Base-by-base conservation (phyloP, 805 yeast genomes). In the Yamadazyma nakazawae region DNA sequence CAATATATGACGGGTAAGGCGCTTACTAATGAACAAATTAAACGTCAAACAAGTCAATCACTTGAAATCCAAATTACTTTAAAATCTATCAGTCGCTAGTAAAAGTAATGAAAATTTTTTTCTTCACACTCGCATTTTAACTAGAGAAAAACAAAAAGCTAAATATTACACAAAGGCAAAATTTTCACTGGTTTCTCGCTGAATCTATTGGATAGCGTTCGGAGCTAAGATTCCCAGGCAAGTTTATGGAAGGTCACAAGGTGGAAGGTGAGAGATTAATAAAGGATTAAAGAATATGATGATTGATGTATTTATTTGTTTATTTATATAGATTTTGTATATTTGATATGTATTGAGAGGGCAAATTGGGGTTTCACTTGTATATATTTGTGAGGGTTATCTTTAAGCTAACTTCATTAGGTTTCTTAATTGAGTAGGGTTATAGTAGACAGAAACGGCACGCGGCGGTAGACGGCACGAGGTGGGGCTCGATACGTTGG, bases 41-140 rank as follows among this genome's bases (percentile, higher is more conserved):
- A 38, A 38, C n/a, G 41, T 38, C 41, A 16, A 38, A 38, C 32
- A 13, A 28, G 41, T 38, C 41, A 38, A 38, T 38, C 41, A 37
- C 39, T 36, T 38, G 17, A 24, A 25, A 38, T 26, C 21, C 39
- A 42, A 35, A 42, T 42, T 42, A 42, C 45, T 42, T 43, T 35
- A 30, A 35, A 36, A 37, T 43, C 46, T 36, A 36, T 36, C 36
- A 36, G 39, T 35, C 39, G 41, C 41, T 43, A 30, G 45, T 43
- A 8, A 18, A 26, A 32, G 39, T 35, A 43, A 43, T 43, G 46
- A 43, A 43, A 43, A 43, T 36, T 43, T 43, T 42, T 43, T 43
- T 37, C 34, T 39, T 35, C n/a, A 11, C 40, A 42, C 45, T 32
- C 37, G 34, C 45, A 34, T 18, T 30, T 25, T 26, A 30, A 40